Conservation (phyloP, 2,329 filamentous ascomycete genomes). For the Westerdykella ornata region DNA sequence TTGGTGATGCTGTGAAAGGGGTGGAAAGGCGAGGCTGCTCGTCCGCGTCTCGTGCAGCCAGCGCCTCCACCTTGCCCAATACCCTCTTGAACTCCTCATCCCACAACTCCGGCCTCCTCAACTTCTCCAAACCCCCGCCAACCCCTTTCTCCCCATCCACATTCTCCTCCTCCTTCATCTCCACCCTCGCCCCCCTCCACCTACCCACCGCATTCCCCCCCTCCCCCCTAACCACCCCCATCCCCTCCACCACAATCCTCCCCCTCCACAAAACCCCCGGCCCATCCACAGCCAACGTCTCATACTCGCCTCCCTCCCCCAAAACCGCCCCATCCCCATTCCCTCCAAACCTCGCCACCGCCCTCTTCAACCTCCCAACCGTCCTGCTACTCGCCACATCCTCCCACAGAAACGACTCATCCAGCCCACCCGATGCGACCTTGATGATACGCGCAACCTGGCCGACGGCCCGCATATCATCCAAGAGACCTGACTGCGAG, state of each 20-base stretch:
- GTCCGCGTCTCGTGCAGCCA: too few species aligned
- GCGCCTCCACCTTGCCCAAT: slow-evolving; percentile 17
- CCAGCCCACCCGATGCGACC: slow-evolving; percentile 83
- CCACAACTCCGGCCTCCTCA: slow-evolving; percentile 58
- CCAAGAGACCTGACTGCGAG: slow-evolving; percentile 52
- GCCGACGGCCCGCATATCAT: slow-evolving; percentile 71
- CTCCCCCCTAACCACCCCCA: slow-evolving; percentile 57
- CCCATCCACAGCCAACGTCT: slow-evolving; percentile 82
- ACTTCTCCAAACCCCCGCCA: slow-evolving; percentile 14
- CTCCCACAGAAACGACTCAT: slow-evolving; percentile 72
- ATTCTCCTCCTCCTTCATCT: slow-evolving; percentile 39
- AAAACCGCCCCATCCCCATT: slow-evolving; percentile 63
- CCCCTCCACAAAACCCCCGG: slow-evolving; percentile 65
- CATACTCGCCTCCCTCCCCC: slow-evolving; percentile 93
- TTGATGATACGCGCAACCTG: slow-evolving; percentile 92
- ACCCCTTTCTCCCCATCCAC: slow-evolving; percentile 9
- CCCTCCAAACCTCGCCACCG: slow-evolving; percentile 61
- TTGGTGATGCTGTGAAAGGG: background rate
- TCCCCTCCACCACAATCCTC: slow-evolving; percentile 57
- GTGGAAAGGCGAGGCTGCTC: too few species aligned
- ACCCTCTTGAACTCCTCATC: slow-evolving; percentile 54
- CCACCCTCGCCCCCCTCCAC: slow-evolving; percentile 53
- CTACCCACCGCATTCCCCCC: slow-evolving; percentile 71
- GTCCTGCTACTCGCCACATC: slow-evolving; percentile 58
- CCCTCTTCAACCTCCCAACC: slow-evolving; percentile 45